phyloP scores from a whole-genome alignment of 2,329 filamentous ascomycete genomes.

The Ophiostoma novo-ulmi region DNA sequence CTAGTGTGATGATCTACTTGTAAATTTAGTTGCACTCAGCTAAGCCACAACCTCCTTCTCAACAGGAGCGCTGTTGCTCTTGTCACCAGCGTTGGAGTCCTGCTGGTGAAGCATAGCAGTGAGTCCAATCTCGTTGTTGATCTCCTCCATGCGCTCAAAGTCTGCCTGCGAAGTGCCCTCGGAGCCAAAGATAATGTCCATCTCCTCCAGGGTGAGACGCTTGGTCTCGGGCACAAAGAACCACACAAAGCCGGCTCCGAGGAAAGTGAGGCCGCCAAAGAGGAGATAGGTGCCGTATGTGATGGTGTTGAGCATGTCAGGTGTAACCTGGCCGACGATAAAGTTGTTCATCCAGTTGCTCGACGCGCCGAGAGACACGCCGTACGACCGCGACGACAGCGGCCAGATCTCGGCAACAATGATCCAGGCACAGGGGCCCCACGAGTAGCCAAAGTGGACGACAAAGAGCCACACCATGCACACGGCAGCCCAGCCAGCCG shows the following conservation, averaged over 20 bases:
- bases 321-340: slow-evolving; percentile 64
- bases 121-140: slow-evolving; percentile 65
- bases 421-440: slow-evolving; percentile 72
- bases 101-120: slow-evolving; percentile 35
- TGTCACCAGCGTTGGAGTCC: neutral
- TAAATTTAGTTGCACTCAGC: neutral
- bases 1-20: neutral
- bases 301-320: slow-evolving; percentile 60
- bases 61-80: neutral
- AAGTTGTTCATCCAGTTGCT: slow-evolving; percentile 61
- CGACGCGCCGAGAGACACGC: slow-evolving; percentile 62
- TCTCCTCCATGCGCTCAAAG: slow-evolving; percentile 65
- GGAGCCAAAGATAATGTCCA: slow-evolving; percentile 48
- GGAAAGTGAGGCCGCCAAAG: slow-evolving; percentile 59
- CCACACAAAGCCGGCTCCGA: slow-evolving; percentile 58
- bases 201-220: slow-evolving; percentile 58
- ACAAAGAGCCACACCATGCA: slow-evolving; percentile 70
- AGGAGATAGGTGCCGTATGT: slow-evolving; percentile 68
- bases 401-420: slow-evolving; percentile 72
- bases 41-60: neutral
- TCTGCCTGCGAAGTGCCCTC: slow-evolving; percentile 63
- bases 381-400: slow-evolving; percentile 63
- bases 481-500: slow-evolving; percentile 65
- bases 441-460: slow-evolving; percentile 68
- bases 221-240: slow-evolving; percentile 63